Base-by-base conservation (phyloP, 2,329 filamentous ascomycete genomes). In the Aureobasidium sp. region DNA sequence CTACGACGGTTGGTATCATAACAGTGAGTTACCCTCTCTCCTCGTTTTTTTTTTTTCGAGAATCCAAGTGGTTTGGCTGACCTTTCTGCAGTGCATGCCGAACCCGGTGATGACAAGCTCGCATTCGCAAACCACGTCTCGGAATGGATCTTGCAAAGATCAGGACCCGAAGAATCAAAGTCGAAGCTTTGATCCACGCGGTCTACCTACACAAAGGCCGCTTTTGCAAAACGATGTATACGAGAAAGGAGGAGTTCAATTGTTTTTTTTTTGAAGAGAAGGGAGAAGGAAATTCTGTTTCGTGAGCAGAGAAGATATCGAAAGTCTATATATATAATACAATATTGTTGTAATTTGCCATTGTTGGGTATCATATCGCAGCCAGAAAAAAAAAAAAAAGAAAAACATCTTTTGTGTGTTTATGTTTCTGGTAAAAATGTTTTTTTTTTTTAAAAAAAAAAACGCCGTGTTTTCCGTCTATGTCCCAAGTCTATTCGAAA, bases 1-100 rank as follows among this genome's bases (percentile, higher is more conserved):
- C 21, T 96, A 94, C 71, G 83, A 88, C 31, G 91, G 88, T 10
- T 88, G 82, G 70, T 90, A 84, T 71, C 92, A 96, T 74, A 87
- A 89, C 75, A 72, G 77, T 79, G 65, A 72, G 77, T 73, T 5
- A 19, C 15, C 25, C 2, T 11, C 7, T 19, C 31, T 17, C 7
- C 21, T 13, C 9, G 35, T n/a, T 9, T n/a, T 21, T 23, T 2
- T 2, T n/a, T 11, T 6, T 38, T 29, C 58, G n/a, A 7, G 37
- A 4, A 5, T 11, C 19, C 10, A 10, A 13, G 8, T 21, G 5
- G n/a, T 10, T 23, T 42, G 47, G n/a, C 57, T 64, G 35, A 64
- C 3, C 10, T 21, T 6, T 21, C 6, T 1, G 57, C 35, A 67
- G 65, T 74, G 58, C 72, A 74, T 59, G 65, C 64, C 29, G 73